A percentile compares a stretch with the other conserved stretches of the same genome.
Evolutionary conservation across 352 stramenopile genomes (phyloP).

Genomic region (Pythium myriotylum): DNA sequence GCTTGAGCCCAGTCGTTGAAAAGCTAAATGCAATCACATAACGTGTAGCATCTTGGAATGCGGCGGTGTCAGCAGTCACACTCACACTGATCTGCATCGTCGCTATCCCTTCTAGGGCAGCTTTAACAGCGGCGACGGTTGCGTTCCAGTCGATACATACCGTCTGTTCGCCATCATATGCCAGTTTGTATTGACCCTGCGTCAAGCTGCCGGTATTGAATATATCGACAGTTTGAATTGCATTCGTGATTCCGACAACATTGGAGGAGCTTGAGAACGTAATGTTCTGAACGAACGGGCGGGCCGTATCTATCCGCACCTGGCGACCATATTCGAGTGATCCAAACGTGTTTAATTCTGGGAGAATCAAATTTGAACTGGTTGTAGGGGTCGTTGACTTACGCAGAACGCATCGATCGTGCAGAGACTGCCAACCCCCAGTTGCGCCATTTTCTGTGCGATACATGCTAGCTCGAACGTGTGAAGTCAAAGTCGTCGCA

Average conservation of each 20-base stretch:
- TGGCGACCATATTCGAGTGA: slow-evolving; percentile 54
- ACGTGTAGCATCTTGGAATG: slow-evolving; percentile 53
- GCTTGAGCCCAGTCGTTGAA: slow-evolving; percentile 47
- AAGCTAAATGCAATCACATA: slow-evolving; percentile 60
- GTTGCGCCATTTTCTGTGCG: background rate
- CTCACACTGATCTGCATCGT: slow-evolving; percentile 41
- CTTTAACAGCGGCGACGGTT: slow-evolving; percentile 38
- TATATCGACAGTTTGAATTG: slow-evolving; percentile 60
- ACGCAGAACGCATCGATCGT: slow-evolving; percentile 49
- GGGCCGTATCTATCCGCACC: slow-evolving; percentile 58
- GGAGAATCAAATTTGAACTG: slow-evolving; percentile 47
- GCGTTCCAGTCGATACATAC: slow-evolving; percentile 66
- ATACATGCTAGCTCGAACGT: slow-evolving; percentile 40
- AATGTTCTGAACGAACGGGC: slow-evolving; percentile 38
- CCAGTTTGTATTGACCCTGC: slow-evolving; percentile 55
- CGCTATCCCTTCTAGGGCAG: slow-evolving; percentile 44
- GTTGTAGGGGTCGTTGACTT: slow-evolving; percentile 38
- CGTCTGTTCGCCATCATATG: slow-evolving; percentile 42
- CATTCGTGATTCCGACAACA: slow-evolving; percentile 36
- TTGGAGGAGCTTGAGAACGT: slow-evolving; percentile 38
- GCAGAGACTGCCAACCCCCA: slow-evolving; percentile 54
- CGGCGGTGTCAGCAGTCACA: slow-evolving; percentile 36
- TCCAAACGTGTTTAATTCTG: slow-evolving; percentile 44
- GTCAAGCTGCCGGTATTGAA: slow-evolving; percentile 51
- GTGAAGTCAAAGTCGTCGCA: slow-evolving; percentile 29